phyloP scores from a whole-genome alignment of 148 eudicot species.

The Amaranthus cruentus region DNA sequence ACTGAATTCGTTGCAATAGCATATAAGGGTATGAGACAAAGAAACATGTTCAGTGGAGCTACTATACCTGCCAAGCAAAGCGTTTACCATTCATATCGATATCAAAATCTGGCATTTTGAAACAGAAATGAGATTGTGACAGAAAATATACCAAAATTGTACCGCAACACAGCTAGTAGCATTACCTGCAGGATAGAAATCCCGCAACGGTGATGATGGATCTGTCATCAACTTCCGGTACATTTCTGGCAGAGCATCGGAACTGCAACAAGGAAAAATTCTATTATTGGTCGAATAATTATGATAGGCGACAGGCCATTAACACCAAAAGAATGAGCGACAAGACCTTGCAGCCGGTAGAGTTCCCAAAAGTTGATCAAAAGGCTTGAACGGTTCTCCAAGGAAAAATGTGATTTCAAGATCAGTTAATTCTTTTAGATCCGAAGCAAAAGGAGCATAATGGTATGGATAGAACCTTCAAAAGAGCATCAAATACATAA shows the following conservation, averaged over 20 bases:
- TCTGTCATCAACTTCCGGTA: conserved; percentile 87
- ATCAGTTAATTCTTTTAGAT: conserved; percentile 79
- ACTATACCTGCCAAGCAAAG: conserved; percentile 91
- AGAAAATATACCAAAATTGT: background rate
- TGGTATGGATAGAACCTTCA: conserved; percentile 96
- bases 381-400: conserved; percentile 98
- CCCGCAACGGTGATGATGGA: conserved; percentile 78
- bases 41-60: background rate
- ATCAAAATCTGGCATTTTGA: conserved; percentile 64
- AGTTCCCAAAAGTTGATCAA: conserved; percentile 97
- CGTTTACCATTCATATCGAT: conserved; percentile 99
- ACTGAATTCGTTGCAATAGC: background rate
- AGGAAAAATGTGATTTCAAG: conserved; percentile 88
- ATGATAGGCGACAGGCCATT: background rate
- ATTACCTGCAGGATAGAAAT: conserved; percentile 88
- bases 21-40: background rate
- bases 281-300: conserved; percentile 4
- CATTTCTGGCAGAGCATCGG: conserved; percentile 81
- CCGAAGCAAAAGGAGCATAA: conserved; percentile 99
- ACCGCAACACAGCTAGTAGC: conserved; percentile 17
- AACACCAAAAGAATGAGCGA: background rate
- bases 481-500: conserved; percentile 15
- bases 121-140: conserved; percentile 15
- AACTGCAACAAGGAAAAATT: conserved; percentile 40
- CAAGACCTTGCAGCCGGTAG: conserved; percentile 93